Conservation (phyloP, 176 grass and related monocot species). For the Areca catechu region DNA sequence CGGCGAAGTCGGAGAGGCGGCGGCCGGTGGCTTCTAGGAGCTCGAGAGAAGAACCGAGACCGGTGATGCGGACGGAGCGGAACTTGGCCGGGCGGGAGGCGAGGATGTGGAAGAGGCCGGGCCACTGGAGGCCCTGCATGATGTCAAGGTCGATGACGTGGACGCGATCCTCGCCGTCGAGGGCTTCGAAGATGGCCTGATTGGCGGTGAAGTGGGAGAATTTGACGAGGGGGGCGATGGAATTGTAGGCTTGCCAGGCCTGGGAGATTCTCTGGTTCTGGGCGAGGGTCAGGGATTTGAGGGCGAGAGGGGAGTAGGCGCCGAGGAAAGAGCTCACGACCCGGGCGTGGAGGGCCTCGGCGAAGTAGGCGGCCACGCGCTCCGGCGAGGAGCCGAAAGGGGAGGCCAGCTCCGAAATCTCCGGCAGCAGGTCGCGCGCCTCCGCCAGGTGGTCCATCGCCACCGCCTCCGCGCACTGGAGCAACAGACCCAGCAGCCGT, state of each 20-base stretch:
- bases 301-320: constrained; percentile 48
- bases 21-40: constrained; percentile 63
- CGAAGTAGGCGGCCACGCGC: constrained; percentile 84
- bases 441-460: constrained; percentile 47
- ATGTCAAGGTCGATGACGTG: constrained; percentile 86
- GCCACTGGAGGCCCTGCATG: constrained; percentile 96
- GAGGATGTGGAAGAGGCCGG: constrained; percentile 79
- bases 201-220: constrained; percentile 98
- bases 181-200: constrained; percentile 77
- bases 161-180: constrained; percentile 50
- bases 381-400: constrained; percentile 76
- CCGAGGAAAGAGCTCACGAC: constrained; percentile 76
- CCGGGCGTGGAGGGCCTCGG: constrained; percentile 61
- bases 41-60: constrained; percentile 69
- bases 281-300: constrained; percentile 18
- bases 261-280: constrained; percentile 43
- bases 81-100: constrained; percentile 47
- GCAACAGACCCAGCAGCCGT: constrained; percentile 44
- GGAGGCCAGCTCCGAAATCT: constrained; percentile 78
- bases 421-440: constrained; percentile 58
- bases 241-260: constrained; percentile 72
- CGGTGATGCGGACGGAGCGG: constrained; percentile 63
- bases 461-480: constrained; percentile 77
- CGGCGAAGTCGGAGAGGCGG: constrained; percentile 68
- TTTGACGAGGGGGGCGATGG: constrained; percentile 76